phyloP scores from a whole-genome alignment of 495 filamentous ascomycete species.

The Aspergillus homomorphus region DNA sequence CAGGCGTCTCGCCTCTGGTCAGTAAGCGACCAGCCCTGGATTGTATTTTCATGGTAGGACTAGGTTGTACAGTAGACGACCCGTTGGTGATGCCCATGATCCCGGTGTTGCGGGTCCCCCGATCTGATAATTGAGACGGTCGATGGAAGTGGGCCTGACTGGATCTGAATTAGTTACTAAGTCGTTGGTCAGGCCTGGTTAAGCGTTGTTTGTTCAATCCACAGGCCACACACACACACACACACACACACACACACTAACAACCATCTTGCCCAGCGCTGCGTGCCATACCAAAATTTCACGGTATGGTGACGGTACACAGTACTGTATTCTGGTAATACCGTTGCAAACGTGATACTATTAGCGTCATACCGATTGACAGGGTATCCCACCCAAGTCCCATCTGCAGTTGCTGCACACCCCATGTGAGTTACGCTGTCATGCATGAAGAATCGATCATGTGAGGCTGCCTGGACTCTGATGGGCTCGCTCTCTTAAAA shows the following conservation, averaged over 20 bases:
- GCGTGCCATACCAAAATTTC: neutral
- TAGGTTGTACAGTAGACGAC: slow-evolving; percentile 1
- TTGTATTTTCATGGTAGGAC: neutral
- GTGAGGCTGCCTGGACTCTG: slow-evolving; percentile 24
- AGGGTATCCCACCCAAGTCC: neutral
- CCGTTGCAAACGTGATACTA: neutral
- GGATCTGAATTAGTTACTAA: slow-evolving; percentile 12
- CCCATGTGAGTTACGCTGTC: slow-evolving; percentile 22
- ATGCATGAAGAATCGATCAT: slow-evolving; percentile 45
- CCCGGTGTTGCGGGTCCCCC: neutral
- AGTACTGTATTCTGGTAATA: neutral
- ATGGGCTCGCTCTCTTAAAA: neutral
- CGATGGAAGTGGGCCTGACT: slow-evolving; percentile 12
- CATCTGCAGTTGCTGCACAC: slow-evolving; percentile 7
- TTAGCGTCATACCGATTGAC: slow-evolving; percentile 1
- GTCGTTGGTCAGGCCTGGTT: neutral
- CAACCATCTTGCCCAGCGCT: too few relatives aligned
- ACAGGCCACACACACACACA: too few relatives aligned
- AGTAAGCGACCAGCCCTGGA: too few relatives aligned
- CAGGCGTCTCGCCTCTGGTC: too few relatives aligned
- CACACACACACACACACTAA: too few relatives aligned
- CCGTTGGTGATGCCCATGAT: neutral
- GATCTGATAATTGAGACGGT: neutral
- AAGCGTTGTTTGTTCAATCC: neutral
- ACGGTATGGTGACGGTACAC: neutral